Conservation (phyloP, 805 yeast genomes). For the Clavispora phyllophila region DNA sequence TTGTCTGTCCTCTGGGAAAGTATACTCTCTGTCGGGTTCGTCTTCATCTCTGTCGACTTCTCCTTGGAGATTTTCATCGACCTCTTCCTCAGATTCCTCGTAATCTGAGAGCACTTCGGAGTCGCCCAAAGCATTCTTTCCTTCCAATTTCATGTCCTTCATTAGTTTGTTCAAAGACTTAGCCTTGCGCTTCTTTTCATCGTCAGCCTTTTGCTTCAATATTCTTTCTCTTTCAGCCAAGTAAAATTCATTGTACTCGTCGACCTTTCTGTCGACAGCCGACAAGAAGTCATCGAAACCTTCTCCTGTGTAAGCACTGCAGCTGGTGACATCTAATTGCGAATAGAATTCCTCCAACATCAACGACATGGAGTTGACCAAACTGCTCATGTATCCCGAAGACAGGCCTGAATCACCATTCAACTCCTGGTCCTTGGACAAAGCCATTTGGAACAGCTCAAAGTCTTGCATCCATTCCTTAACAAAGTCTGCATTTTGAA, state of each 20-base stretch:
- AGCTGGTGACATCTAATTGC: constrained; percentile 87
- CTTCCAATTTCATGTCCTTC: constrained; percentile 75
- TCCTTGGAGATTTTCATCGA: constrained; percentile 44
- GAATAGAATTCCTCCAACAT: constrained; percentile 96
- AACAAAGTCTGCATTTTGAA: constrained; percentile 78
- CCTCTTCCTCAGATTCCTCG: constrained; percentile 46
- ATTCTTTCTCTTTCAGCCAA: constrained; percentile 82
- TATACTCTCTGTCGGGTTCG: constrained; percentile 55
- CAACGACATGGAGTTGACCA: constrained; percentile 90
- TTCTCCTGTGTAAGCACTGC: constrained; percentile 86
- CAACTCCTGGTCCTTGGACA: constrained; percentile 60
- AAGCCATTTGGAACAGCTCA: constrained; percentile 80
- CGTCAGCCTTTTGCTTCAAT: constrained; percentile 67
- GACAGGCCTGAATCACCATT: constrained; percentile 56
- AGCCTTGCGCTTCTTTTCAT: constrained; percentile 67
- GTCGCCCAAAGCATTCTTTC: constrained; percentile 14
- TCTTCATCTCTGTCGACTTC: constrained; percentile 45
- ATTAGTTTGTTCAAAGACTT: constrained; percentile 66
- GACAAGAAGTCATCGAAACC: constrained; percentile 88
- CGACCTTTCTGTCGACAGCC: constrained; percentile 82
- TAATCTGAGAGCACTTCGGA: constrained; percentile 50
- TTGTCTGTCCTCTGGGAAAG: constrained; percentile 62
- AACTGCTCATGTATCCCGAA: constrained; percentile 89
- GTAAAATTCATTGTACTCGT: constrained; percentile 80
- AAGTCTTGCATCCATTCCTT: constrained; percentile 97